phyloP scores from a whole-genome alignment of 164 flowering plant genomes.

The Sextonia rubra region DNA sequence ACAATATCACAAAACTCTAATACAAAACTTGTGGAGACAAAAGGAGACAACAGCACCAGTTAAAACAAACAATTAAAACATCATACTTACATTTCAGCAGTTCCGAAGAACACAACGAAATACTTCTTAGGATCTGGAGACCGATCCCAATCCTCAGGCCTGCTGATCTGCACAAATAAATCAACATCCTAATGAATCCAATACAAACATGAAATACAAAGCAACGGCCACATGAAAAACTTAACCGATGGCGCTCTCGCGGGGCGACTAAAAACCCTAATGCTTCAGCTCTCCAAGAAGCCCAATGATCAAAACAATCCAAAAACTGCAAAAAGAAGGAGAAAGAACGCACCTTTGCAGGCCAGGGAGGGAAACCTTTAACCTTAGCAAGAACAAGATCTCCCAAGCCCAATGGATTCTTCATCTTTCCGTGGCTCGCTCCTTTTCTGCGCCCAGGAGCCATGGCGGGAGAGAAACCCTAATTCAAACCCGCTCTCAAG shows the following conservation, averaged over 20 bases:
- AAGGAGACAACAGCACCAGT: neutral
- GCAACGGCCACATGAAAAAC: too few species aligned
- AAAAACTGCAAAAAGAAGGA: neutral
- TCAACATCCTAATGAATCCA: too few species aligned
- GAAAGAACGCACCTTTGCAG: constrained; percentile 71
- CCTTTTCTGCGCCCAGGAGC: constrained; percentile 76
- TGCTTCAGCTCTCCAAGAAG: neutral
- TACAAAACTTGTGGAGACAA: neutral
- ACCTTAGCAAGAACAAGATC: constrained; percentile 99
- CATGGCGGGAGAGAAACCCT: constrained; percentile 46
- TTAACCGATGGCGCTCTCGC: too few species aligned
- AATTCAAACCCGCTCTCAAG: constrained; percentile 13
- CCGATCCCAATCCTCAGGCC: constrained; percentile 82
- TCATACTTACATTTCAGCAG: constrained; percentile 76
- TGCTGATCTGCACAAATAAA: constrained; percentile 61
- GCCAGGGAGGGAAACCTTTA: constrained; percentile 94
- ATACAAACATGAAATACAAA: too few species aligned
- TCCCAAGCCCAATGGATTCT: constrained; percentile 60
- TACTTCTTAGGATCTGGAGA: constrained; percentile 79
- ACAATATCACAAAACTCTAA: neutral
- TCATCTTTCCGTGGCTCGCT: constrained; percentile 45
- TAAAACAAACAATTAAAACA: neutral
- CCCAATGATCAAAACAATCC: neutral
- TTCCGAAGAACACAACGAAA: constrained; percentile 93
- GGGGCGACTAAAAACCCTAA: neutral